These are phyloP conservation scores for Neolentinus lepideus DNA, from an alignment of 1,284 basidiomycete species.

Conservation along the genomic window DNA sequence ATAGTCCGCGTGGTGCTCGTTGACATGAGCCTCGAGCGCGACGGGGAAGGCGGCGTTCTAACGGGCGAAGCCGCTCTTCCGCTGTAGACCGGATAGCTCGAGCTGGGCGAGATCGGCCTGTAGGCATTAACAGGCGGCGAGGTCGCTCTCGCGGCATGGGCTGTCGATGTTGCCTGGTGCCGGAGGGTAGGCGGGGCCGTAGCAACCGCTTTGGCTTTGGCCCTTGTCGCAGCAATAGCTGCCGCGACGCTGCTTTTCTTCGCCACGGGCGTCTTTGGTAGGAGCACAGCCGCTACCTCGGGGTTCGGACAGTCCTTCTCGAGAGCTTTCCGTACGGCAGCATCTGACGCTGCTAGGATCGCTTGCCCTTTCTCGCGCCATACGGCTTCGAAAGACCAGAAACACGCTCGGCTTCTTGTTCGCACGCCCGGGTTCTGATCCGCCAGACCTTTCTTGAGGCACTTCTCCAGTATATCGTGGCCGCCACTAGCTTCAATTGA, in stretches of 20 bases:
- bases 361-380: constrained; percentile 66
- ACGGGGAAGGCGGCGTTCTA: constrained; percentile 30
- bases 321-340: constrained; percentile 70
- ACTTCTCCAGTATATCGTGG: constrained; percentile 65
- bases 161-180: constrained; percentile 69
- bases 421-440: constrained; percentile 82
- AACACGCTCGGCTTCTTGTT: constrained; percentile 67
- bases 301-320: constrained; percentile 76
- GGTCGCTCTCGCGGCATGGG: constrained; percentile 37
- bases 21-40: constrained; percentile 37
- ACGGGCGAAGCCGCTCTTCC: constrained; percentile 30
- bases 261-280: constrained; percentile 36
- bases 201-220: constrained; percentile 78
- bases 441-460: constrained; percentile 61
- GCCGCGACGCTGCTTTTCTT: constrained; percentile 78
- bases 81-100: constrained; percentile 16
- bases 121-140: constrained; percentile 32
- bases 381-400: constrained; percentile 74
- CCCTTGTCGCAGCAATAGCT: constrained; percentile 76
- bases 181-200: constrained; percentile 68
- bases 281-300: constrained; percentile 28
- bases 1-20: constrained; percentile 19
- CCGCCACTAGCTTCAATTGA: constrained; percentile 62
- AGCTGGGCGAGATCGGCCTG: constrained; percentile 36
- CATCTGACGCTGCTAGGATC: constrained; percentile 69